These are phyloP conservation scores for Eutypella sp. DNA, from an alignment of 2,329 filamentous ascomycete genomes.

Conservation along the genomic window DNA sequence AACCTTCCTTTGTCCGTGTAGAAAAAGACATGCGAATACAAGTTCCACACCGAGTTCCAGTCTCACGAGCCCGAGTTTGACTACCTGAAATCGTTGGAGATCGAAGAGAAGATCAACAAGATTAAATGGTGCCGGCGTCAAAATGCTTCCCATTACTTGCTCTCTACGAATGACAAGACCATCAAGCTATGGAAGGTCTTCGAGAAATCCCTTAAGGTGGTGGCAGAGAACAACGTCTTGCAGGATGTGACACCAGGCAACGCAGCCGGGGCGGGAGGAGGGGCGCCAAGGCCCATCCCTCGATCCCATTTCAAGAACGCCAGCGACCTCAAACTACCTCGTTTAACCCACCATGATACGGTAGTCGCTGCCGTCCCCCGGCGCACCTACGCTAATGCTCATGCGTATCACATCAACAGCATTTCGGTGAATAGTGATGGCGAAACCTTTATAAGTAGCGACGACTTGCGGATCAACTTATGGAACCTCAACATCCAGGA, in stretches of 20 bases:
- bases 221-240: constrained; percentile 97
- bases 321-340: constrained; percentile 83
- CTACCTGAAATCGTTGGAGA: constrained; percentile 97
- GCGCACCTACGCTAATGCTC: constrained; percentile 94
- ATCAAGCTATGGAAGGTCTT: constrained; percentile 99
- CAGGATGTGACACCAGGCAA: constrained; percentile 81
- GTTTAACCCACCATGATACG: constrained; percentile 96
- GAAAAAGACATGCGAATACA: constrained; percentile 99
- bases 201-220: constrained; percentile 97
- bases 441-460: constrained; percentile 98
- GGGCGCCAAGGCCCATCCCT: constrained; percentile 67
- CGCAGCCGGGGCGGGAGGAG: constrained; percentile 65
- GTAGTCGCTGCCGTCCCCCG: constrained; percentile 94
- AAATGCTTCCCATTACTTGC: constrained; percentile 95
- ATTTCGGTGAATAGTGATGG: constrained; percentile 99
- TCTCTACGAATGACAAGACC: constrained; percentile 99
- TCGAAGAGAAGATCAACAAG: constrained; percentile 99
- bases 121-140: constrained; percentile 99
- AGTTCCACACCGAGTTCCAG: constrained; percentile 99
- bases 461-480: constrained; percentile 94
- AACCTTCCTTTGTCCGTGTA: constrained; percentile 33
- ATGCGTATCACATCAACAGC: constrained; percentile 99
- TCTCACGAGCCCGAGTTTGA: constrained; percentile 99
- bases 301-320: constrained; percentile 73
- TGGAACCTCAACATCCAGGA: constrained; percentile 99